phyloP scores from a whole-genome alignment of 768 basidiomycete genomes.

The Paxillus rubicundulus region DNA sequence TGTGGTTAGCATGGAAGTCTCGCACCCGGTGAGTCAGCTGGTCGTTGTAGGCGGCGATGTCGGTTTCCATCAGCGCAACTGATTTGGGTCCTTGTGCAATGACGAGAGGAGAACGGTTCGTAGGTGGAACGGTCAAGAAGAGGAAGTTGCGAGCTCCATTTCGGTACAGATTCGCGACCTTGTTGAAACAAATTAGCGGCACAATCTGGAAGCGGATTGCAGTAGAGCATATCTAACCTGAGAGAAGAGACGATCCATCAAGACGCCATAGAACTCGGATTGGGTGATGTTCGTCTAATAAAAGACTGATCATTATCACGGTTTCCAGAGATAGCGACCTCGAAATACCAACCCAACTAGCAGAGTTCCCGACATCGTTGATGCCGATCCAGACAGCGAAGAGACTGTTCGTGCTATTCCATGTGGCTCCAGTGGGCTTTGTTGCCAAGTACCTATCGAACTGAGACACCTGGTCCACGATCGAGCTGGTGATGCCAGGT shows the following conservation, averaged over 20 bases:
- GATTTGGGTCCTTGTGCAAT: too few species aligned
- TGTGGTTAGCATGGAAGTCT: too few species aligned
- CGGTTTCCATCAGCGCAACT: constrained; percentile 32
- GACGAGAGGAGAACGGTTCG: too few species aligned
- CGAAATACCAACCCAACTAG: constrained; percentile 16
- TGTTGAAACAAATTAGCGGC: neutral
- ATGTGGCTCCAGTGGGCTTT: too few species aligned
- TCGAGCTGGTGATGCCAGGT: constrained; percentile 10
- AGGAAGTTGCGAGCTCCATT: too few species aligned
- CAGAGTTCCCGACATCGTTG: too few species aligned
- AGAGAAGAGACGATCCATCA: constrained; percentile 25
- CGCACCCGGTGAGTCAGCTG: constrained; percentile 41
- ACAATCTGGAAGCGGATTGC: neutral
- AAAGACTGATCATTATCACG: neutral
- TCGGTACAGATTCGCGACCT: constrained; percentile 22
- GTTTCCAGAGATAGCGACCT: neutral
- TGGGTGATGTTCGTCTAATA: constrained; percentile 23
- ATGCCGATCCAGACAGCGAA: too few species aligned
- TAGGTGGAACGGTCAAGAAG: too few species aligned
- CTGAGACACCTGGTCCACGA: constrained; percentile 58
- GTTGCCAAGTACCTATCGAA: too few species aligned
- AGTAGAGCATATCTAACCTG: neutral
- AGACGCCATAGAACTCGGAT: constrained; percentile 20
- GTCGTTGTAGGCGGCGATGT: constrained; percentile 49
- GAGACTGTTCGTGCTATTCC: too few species aligned